Evolutionary conservation across 2,329 filamentous ascomycete species (phyloP).

Genomic region (Colletotrichum spaethianum): DNA sequence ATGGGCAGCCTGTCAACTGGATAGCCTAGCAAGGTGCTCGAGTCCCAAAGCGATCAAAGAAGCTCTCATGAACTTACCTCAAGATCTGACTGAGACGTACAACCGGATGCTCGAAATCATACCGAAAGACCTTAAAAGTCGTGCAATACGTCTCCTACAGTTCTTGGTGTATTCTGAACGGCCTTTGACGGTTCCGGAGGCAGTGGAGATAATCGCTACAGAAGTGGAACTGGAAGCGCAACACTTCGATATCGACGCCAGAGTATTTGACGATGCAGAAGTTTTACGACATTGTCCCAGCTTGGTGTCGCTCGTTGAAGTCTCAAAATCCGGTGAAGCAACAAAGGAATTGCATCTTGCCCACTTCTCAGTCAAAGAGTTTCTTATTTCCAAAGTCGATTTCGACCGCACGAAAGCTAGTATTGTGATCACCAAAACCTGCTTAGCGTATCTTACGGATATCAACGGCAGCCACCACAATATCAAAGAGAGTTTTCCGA

Average conservation of each 20-base stretch:
- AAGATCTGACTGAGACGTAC: neutral
- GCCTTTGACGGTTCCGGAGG: neutral
- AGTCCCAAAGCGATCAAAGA: neutral
- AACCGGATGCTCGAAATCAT: neutral
- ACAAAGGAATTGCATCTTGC: neutral
- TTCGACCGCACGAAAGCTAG: neutral
- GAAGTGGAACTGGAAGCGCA: neutral
- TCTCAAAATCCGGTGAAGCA: neutral
- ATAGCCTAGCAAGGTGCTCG: neutral
- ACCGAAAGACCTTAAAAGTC: neutral
- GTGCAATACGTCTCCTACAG: neutral
- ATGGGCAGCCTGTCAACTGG: constrained; percentile 6
- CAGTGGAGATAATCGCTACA: neutral
- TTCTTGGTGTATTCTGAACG: neutral
- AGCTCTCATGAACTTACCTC: neutral
- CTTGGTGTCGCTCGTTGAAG: neutral
- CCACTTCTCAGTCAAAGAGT: neutral
- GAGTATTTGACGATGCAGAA: neutral
- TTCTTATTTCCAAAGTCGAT: neutral
- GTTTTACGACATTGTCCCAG: neutral
- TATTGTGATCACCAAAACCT: neutral
- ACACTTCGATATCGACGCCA: neutral
- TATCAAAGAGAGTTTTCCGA: neutral
- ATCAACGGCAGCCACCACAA: neutral
- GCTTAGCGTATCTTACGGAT: neutral